phyloP scores from a whole-genome alignment of 2,329 filamentous ascomycete species.

The Botrytis fabae region DNA sequence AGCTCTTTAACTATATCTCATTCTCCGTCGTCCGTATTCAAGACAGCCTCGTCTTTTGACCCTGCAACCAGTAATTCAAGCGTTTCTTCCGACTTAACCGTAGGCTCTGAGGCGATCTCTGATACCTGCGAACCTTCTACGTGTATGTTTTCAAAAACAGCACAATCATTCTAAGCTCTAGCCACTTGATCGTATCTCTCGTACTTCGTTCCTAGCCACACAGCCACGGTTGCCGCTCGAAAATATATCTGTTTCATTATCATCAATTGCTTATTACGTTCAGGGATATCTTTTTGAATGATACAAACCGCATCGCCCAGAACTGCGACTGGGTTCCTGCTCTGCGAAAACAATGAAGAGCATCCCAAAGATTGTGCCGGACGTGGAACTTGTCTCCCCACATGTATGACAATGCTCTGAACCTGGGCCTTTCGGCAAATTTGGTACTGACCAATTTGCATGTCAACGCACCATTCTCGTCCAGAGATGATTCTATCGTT shows the following conservation, averaged over 20 bases:
- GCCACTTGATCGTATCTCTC: not conserved
- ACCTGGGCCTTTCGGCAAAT: slow-evolving; percentile 29
- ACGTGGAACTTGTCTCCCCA: slow-evolving; percentile 29
- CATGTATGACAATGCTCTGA: slow-evolving; percentile 35
- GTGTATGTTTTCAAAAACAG: no score
- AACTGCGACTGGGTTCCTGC: not conserved
- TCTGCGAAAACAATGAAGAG: not conserved
- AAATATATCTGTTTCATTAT: slow-evolving; percentile 23
- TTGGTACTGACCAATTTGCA: not conserved
- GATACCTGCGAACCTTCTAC: not conserved
- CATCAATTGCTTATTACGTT: slow-evolving; percentile 16
- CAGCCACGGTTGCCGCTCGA: not conserved
- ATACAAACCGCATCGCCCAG: slow-evolving; percentile 26
- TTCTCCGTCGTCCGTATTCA: not conserved
- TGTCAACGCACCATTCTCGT: not conserved
- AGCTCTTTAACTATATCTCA: not conserved
- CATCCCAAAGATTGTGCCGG: not conserved
- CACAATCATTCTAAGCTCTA: no score
- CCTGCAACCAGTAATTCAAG: not conserved
- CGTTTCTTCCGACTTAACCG: not conserved
- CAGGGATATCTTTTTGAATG: slow-evolving; percentile 12
- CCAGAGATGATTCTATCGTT: not conserved
- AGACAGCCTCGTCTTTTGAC: not conserved
- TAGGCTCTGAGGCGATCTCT: not conserved
- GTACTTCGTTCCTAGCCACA: slow-evolving; percentile 12